A percentile compares a stretch with the other conserved stretches of the same genome.
Conservation (phyloP, 176 grass and related monocot genomes). For the Carex littledalei region DNA sequence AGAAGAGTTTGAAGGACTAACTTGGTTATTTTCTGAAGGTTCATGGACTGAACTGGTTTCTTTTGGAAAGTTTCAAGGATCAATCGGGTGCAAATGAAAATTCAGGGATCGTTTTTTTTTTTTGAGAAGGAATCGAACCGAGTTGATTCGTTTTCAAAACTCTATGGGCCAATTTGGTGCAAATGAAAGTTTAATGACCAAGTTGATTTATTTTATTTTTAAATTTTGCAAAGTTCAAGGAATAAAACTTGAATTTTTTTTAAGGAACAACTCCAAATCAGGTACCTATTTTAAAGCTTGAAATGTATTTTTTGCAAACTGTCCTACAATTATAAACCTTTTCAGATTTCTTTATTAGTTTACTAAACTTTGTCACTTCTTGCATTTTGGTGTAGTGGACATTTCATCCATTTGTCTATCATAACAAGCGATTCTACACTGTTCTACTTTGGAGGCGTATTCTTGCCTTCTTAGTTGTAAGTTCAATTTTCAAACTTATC, state of each 20-base stretch:
- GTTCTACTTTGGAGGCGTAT: conserved; percentile 89
- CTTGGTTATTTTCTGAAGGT: neutral
- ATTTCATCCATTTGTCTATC: conserved; percentile 94
- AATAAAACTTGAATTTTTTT: neutral
- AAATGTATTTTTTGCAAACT: conserved; percentile 5
- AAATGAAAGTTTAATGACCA: neutral
- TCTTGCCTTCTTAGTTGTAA: conserved; percentile 91
- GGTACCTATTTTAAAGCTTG: neutral
- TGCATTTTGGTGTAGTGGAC: conserved; percentile 62
- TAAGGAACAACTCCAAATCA: neutral
- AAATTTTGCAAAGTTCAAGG: neutral
- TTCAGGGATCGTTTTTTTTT: neutral
- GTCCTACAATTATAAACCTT: conserved; percentile 2
- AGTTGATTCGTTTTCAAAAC: neutral
- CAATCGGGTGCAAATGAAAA: neutral
- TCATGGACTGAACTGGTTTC: neutral
- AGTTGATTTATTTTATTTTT: neutral
- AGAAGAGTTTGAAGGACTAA: neutral
- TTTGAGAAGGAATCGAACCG: too few species aligned
- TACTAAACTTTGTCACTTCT: conserved; percentile 14
- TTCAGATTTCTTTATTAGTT: neutral
- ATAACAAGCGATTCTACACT: conserved; percentile 93
- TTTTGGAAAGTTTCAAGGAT: conserved; percentile 2
- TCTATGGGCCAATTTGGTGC: neutral
- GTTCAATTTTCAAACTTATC: conserved; percentile 23